Percentiles rank a stretch among this genome's conserved stretches.
These are phyloP conservation scores for Goffeauzyma gilvescens DNA, from an alignment of 768 basidiomycete species.

Conservation along the genomic window DNA sequence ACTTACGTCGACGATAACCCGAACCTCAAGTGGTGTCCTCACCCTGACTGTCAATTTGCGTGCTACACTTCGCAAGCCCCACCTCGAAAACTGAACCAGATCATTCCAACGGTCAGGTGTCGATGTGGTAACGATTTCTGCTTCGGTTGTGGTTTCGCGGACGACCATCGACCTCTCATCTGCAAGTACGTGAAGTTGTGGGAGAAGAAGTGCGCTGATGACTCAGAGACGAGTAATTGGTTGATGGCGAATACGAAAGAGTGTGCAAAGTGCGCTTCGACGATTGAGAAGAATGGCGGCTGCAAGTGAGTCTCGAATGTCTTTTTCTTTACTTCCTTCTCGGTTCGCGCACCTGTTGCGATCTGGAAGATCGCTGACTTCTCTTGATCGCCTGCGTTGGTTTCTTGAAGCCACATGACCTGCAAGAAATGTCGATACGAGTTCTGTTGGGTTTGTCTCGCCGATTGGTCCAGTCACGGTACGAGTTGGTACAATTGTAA, in stretches of 20 bases:
- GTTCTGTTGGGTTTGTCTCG: slow-evolving; percentile 99
- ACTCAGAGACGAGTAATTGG: slow-evolving; percentile 98
- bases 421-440: slow-evolving; percentile 91
- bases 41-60: slow-evolving; percentile 84
- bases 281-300: slow-evolving; percentile 99
- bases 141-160: slow-evolving; percentile 77
- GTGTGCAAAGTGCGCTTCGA: slow-evolving; percentile 83
- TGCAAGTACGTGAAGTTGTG: slow-evolving; percentile 78
- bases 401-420: slow-evolving; percentile 99
- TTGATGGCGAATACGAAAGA: slow-evolving; percentile 99
- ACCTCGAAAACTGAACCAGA: slow-evolving; percentile 50
- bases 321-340: slow-evolving; percentile 1
- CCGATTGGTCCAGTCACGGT: slow-evolving; percentile 92
- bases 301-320: slow-evolving; percentile 71
- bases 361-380: no score
- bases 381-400: no score
- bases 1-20: slow-evolving; percentile 73
- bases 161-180: slow-evolving; percentile 77
- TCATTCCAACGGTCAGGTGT: slow-evolving; percentile 80
- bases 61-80: slow-evolving; percentile 72
- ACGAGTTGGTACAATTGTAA: slow-evolving; percentile 98
- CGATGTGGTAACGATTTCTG: slow-evolving; percentile 68
- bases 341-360: neutral
- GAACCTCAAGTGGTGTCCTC: slow-evolving; percentile 82
- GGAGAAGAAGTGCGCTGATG: slow-evolving; percentile 92